These are phyloP conservation scores for Globisporangium barbulae DNA, from an alignment of 352 stramenopile genomes.

Conservation along the genomic window DNA sequence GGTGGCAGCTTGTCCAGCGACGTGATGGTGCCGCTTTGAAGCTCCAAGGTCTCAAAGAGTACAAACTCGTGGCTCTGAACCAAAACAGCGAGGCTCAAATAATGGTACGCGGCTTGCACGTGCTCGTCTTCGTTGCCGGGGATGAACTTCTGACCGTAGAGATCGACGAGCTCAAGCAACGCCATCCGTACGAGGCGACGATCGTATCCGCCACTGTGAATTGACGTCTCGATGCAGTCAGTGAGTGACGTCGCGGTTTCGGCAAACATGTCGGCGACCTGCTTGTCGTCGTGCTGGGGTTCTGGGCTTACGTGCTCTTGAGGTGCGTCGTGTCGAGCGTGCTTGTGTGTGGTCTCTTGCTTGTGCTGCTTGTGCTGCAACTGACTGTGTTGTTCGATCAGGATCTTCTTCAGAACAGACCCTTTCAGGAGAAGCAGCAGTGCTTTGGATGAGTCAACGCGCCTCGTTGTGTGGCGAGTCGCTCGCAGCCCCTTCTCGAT, in stretches of 20 bases:
- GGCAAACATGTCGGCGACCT: constrained; percentile 2
- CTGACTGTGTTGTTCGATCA: constrained; percentile 14
- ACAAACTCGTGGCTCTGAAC: constrained; percentile 37
- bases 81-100: constrained; percentile 45
- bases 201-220: constrained; percentile 51
- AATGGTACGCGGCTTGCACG: constrained; percentile 71
- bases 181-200: constrained; percentile 44
- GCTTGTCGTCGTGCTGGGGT: not conserved
- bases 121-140: constrained; percentile 42
- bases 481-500: constrained; percentile 39
- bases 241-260: constrained; percentile 19
- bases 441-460: constrained; percentile 38
- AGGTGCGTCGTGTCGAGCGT: constrained; percentile 1
- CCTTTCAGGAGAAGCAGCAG: constrained; percentile 56
- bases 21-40: constrained; percentile 42
- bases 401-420: constrained; percentile 42
- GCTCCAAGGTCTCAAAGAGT: constrained; percentile 63
- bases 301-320: not conserved
- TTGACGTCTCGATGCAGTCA: constrained; percentile 40
- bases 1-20: constrained; percentile 44
- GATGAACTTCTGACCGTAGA: constrained; percentile 49
- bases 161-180: constrained; percentile 61
- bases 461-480: constrained; percentile 36
- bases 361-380: not conserved
- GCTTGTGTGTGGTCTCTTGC: not conserved